Percentiles rank a stretch among this genome's conserved stretches.
These are phyloP conservation scores for Aspergillus hiratsukae DNA, from an alignment of 2,329 filamentous ascomycete species.

Conservation along the genomic window DNA sequence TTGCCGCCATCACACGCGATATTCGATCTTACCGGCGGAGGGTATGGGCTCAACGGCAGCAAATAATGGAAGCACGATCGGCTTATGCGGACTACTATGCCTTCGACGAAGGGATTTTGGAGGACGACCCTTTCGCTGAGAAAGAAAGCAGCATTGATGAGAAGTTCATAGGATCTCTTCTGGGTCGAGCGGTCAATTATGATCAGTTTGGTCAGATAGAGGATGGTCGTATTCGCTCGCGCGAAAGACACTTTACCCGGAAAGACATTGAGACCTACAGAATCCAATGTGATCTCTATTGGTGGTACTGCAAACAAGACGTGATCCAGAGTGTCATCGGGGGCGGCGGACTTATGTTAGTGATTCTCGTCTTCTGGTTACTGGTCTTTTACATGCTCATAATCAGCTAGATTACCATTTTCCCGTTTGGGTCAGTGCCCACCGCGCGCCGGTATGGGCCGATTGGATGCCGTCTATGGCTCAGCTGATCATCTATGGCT, in stretches of 20 bases:
- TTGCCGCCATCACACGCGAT: slow-evolving; percentile 65
- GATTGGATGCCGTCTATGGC: slow-evolving; percentile 74
- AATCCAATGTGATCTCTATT: slow-evolving; percentile 79
- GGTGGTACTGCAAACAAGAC: slow-evolving; percentile 96
- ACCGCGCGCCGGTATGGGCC: slow-evolving; percentile 74
- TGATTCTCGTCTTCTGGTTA: slow-evolving; percentile 15
- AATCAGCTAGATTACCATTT: slow-evolving; percentile 64
- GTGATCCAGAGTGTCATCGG: slow-evolving; percentile 86
- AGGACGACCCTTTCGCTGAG: slow-evolving; percentile 41
- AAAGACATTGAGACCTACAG: slow-evolving; percentile 75
- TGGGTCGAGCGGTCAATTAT: slow-evolving; percentile 56
- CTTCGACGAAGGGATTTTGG: slow-evolving; percentile 33
- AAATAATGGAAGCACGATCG: slow-evolving; percentile 14
- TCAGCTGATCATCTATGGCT: slow-evolving; percentile 85
- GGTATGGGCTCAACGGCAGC: slow-evolving; percentile 31
- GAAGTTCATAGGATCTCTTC: slow-evolving; percentile 53
- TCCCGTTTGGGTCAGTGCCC: slow-evolving; percentile 80
- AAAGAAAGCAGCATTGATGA: slow-evolving; percentile 51
- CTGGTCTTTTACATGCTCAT: slow-evolving; percentile 15
- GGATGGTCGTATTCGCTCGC: slow-evolving; percentile 14
- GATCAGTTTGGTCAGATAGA: slow-evolving; percentile 54
- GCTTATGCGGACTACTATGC: slow-evolving; percentile 12
- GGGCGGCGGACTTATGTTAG: slow-evolving; percentile 79
- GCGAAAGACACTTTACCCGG: slow-evolving; percentile 36
- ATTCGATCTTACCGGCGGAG: slow-evolving; percentile 62